Evolutionary conservation across 179 eudicot species (phyloP).

Genomic region (Gypsophila paniculata): DNA sequence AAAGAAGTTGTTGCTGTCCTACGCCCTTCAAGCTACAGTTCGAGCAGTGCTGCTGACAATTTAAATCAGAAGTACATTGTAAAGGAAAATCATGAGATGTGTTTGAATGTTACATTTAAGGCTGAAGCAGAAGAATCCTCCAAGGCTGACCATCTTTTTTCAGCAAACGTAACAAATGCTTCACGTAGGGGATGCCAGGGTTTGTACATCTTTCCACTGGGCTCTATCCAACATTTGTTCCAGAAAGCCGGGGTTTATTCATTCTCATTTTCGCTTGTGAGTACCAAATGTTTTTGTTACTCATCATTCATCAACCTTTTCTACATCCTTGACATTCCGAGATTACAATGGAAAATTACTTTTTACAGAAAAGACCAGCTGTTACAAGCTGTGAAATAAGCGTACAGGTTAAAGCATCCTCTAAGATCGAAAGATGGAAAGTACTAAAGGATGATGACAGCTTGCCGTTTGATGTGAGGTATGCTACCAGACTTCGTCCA

Average conservation of each 20-base stretch:
- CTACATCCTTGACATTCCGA: constrained; percentile 12
- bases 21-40: constrained; percentile 44
- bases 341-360: neutral
- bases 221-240: constrained; percentile 32
- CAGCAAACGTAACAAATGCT: constrained; percentile 27
- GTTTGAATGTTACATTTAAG: constrained; percentile 37
- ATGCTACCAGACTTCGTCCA: constrained; percentile 5
- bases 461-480: constrained; percentile 37
- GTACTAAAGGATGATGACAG: constrained; percentile 22
- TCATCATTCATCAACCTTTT: neutral
- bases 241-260: constrained; percentile 53
- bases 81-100: constrained; percentile 46
- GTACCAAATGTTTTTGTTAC: constrained; percentile 18
- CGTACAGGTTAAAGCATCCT: constrained; percentile 45
- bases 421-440: constrained; percentile 42
- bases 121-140: constrained; percentile 14
- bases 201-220: constrained; percentile 47
- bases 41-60: constrained; percentile 17
- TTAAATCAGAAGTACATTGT: constrained; percentile 54
- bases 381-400: constrained; percentile 27
- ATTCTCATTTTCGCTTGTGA: constrained; percentile 54
- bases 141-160: constrained; percentile 27
- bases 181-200: constrained; percentile 48
- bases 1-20: constrained; percentile 57
- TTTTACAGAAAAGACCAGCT: constrained; percentile 30